Conservation (phyloP, 768 basidiomycete genomes). For the Lentinus tigrinus region DNA sequence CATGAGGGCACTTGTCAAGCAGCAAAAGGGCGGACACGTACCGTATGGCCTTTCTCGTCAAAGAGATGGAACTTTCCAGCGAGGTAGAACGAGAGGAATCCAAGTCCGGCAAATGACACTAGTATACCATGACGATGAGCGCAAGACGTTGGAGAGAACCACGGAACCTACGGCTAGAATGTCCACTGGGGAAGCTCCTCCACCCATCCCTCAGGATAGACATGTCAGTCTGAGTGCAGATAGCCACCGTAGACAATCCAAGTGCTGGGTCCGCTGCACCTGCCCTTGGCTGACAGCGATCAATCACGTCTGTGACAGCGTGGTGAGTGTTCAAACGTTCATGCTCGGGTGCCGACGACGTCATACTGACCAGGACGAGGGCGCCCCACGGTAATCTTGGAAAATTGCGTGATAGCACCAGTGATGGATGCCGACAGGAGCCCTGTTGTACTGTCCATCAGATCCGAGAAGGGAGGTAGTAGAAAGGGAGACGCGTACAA, state of each 20-base stretch:
- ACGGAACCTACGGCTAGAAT: conserved; percentile 69
- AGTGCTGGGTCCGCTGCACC: conserved; percentile 69
- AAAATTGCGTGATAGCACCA: conserved; percentile 79
- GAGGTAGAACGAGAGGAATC: conserved; percentile 84
- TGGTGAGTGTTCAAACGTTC: background rate
- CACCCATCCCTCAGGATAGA: conserved; percentile 76
- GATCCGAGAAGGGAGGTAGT: background rate
- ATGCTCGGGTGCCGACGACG: background rate
- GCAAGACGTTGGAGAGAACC: background rate
- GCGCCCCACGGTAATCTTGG: conserved; percentile 85
- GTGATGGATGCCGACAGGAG: conserved; percentile 74
- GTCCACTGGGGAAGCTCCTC: conserved; percentile 90
- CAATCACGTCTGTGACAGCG: conserved; percentile 50
- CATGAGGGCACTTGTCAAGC: background rate
- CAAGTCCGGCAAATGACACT: conserved; percentile 94
- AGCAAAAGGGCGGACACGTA: conserved; percentile 30
- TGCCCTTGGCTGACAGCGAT: conserved; percentile 65
- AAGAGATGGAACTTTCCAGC: conserved; percentile 93
- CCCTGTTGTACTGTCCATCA: conserved; percentile 38
- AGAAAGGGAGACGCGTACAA: conserved; percentile 28
- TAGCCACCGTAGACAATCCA: conserved; percentile 68
- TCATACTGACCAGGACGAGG: conserved; percentile 71
- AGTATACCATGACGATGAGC: background rate
- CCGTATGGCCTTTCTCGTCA: conserved; percentile 72
- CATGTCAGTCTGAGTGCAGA: conserved; percentile 74